phyloP scores from a whole-genome alignment of 192 early-diverging fungal species.

The Coemansia sp. region DNA sequence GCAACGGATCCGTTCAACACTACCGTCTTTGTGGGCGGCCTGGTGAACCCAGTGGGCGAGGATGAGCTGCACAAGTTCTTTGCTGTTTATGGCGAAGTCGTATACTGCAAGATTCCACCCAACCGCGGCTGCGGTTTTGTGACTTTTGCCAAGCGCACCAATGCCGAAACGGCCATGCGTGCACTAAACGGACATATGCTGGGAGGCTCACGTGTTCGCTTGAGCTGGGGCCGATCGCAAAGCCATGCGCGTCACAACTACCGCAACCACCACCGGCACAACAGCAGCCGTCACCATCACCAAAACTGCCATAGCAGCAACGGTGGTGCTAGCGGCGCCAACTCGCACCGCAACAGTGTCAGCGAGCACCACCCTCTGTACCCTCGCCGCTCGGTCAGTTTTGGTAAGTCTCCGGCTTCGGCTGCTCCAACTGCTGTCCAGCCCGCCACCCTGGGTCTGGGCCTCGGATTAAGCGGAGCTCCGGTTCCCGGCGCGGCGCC shows the following conservation, averaged over 20 bases:
- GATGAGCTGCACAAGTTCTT: slow-evolving; percentile 84
- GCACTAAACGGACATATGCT: slow-evolving; percentile 87
- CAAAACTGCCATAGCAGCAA: slow-evolving; percentile 29
- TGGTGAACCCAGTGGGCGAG: slow-evolving; percentile 78
- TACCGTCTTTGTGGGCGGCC: slow-evolving; percentile 95
- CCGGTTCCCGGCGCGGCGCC: slow-evolving; percentile 11
- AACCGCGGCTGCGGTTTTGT: slow-evolving; percentile 97
- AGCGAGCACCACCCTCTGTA: slow-evolving; percentile 35
- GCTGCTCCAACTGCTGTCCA: slow-evolving; percentile 10
- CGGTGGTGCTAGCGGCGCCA: slow-evolving; percentile 37
- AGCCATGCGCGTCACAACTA: slow-evolving; percentile 52
- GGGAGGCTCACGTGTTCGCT: slow-evolving; percentile 66
- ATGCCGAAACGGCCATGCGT: slow-evolving; percentile 87
- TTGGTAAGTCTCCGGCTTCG: slow-evolving; percentile 25
- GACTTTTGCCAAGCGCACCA: slow-evolving; percentile 74
- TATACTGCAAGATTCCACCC: slow-evolving; percentile 90
- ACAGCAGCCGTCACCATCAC: slow-evolving; percentile 30
- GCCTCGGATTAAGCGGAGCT: slow-evolving; percentile 31
- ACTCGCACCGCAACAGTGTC: slow-evolving; percentile 44
- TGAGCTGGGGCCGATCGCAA: slow-evolving; percentile 70
- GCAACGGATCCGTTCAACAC: slow-evolving; percentile 84
- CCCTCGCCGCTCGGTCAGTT: slow-evolving; percentile 42
- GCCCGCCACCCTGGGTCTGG: slow-evolving; percentile 31
- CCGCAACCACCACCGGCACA: slow-evolving; percentile 33
- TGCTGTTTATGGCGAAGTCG: slow-evolving; percentile 85